These are phyloP conservation scores for Arthrobotrys sinensis DNA, from an alignment of 2,329 filamentous ascomycete species.

Conservation along the genomic window DNA sequence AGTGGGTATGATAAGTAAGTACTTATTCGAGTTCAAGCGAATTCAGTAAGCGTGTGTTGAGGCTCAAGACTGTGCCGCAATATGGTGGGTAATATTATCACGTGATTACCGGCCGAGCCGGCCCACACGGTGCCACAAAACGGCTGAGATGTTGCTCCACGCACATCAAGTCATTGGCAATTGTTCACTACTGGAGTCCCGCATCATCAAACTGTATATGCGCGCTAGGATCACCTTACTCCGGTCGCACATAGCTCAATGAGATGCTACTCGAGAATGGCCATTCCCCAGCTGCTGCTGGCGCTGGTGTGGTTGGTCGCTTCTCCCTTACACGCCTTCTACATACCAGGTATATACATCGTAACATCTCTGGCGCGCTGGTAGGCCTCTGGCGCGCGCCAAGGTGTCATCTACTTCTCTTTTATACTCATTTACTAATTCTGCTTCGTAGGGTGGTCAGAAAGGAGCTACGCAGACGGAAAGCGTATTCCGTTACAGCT, in stretches of 20 bases:
- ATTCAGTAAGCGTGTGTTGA: no score
- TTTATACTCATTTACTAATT: slow-evolving; percentile 36
- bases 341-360: slow-evolving; percentile 81
- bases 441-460: slow-evolving; percentile 78
- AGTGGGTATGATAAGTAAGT: no score
- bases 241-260: slow-evolving; percentile 39
- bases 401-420: no score
- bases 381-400: no score
- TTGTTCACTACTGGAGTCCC: background rate
- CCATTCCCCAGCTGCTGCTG: slow-evolving; percentile 29
- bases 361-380: no score
- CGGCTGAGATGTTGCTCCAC: no score
- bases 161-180: background rate
- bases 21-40: no score
- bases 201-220: slow-evolving; percentile 32
- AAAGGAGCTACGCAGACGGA: slow-evolving; percentile 82
- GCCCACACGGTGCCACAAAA: no score
- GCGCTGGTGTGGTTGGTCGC: slow-evolving; percentile 61
- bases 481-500: slow-evolving; percentile 87
- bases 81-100: background rate
- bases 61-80: no score
- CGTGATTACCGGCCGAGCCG: background rate
- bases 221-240: slow-evolving; percentile 17
- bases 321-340: slow-evolving; percentile 74
- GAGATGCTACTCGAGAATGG: slow-evolving; percentile 46